A percentile compares a stretch with the other conserved stretches of the same genome.
These are phyloP conservation scores for Fomitopsis betulina DNA, from an alignment of 1,284 basidiomycete genomes.

Conservation along the genomic window DNA sequence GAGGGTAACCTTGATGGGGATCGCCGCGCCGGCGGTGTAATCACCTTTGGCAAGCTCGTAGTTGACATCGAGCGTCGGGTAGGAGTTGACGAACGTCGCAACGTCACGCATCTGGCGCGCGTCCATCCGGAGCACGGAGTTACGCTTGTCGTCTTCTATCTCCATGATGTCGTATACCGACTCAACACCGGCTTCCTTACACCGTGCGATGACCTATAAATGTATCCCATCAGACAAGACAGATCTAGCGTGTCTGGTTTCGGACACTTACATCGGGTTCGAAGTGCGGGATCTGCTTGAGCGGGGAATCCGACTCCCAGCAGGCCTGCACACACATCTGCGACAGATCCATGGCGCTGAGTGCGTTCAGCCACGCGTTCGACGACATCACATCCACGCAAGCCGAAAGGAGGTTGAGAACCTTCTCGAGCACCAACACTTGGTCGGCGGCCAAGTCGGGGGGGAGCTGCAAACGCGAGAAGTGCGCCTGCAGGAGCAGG, in stretches of 20 bases:
- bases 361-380: conserved; percentile 90
- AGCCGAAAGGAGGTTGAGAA: conserved; percentile 86
- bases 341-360: conserved; percentile 98
- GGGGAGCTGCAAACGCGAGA: conserved; percentile 87
- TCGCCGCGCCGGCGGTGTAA: conserved; percentile 81
- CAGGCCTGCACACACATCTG: conserved; percentile 99
- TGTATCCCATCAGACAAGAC: background rate
- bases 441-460: conserved; percentile 94
- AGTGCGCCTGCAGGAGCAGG: conserved; percentile 95
- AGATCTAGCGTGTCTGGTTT: background rate
- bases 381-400: conserved; percentile 98
- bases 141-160: conserved; percentile 88
- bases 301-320: conserved; percentile 93
- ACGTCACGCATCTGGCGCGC: conserved; percentile 86
- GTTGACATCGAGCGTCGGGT: conserved; percentile 88
- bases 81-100: conserved; percentile 91
- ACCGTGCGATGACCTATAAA: conserved; percentile 73
- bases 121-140: conserved; percentile 81
- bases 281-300: conserved; percentile 97
- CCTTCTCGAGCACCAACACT: conserved; percentile 80
- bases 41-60: conserved; percentile 81
- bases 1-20: conserved; percentile 77
- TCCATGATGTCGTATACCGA: conserved; percentile 97
- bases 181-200: conserved; percentile 76
- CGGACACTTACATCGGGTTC: conserved; percentile 63